phyloP scores from a whole-genome alignment of 2,329 filamentous ascomycete species.

The Teratosphaeria viscida region DNA sequence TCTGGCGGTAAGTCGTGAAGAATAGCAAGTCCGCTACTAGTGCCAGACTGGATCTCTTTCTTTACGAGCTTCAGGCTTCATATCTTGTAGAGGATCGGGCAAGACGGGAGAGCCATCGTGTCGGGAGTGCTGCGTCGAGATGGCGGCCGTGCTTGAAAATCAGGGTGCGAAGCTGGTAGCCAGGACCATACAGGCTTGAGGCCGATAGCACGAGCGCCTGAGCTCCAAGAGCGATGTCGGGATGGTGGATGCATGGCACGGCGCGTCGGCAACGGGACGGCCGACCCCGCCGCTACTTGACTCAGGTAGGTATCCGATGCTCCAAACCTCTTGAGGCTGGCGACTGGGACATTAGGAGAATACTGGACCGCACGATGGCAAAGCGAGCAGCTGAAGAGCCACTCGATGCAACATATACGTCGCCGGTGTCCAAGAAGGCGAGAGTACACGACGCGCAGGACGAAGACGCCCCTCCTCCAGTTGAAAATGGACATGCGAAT shows the following conservation, averaged over 20 bases:
- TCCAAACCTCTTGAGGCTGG: no score
- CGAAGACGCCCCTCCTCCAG: slow-evolving; percentile 24
- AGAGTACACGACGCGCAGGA: slow-evolving; percentile 35
- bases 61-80: neutral
- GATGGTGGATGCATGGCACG: no score
- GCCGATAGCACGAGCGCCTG: neutral
- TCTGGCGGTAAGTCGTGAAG: neutral
- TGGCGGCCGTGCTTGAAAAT: neutral
- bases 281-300: neutral
- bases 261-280: no score
- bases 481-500: slow-evolving; percentile 16
- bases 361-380: slow-evolving; percentile 25
- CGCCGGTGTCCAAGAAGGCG: slow-evolving; percentile 39
- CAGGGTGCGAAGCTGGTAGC: neutral
- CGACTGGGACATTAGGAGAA: neutral
- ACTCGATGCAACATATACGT: slow-evolving; percentile 34
- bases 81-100: neutral
- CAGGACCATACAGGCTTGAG: neutral
- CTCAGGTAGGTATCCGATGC: neutral
- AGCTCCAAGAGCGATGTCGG: neutral
- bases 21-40: neutral
- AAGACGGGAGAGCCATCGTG: neutral
- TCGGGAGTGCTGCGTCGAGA: neutral
- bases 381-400: slow-evolving; percentile 38
- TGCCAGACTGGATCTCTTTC: neutral